Evolutionary conservation across 2,329 filamentous ascomycete species (phyloP), one percentile per base, ranked within the genome.

Genomic region (Elsinoe necatrix): DNA sequence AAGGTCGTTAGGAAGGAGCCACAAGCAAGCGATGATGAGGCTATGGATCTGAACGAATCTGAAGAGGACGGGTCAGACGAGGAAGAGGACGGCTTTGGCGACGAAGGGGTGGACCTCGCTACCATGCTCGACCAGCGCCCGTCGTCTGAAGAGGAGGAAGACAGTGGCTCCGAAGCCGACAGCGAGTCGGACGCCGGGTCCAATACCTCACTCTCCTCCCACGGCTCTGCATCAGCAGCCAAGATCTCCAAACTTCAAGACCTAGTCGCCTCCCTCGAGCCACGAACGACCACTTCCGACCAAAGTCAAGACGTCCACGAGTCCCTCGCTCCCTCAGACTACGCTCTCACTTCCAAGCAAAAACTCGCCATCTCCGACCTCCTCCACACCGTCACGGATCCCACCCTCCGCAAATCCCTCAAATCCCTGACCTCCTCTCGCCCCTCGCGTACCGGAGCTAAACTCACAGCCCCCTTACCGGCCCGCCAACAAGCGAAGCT

Each of bases 401-500:
- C 85, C 1, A 78, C 83, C 48, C 81, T 91, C 65, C 90, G 88
- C 67, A 89, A 85, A 65, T 85, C 88, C 0, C 76, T 93, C 51
- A 93, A 92, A 69, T 78, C 90, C 57, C 78, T 93, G 64, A 79
- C 77, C 60, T 83, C 83, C 64, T 81, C 85, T 61, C 76, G 82
- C 62, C 71, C 70, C 75, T 83, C 74, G 60, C 68, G 71, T 59
- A 75, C 61, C 45, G 78, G 79, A 4, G 74, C 81, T 55, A 95
- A 89, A 70, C 79, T 97, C 3, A 84, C 86, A 27, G 87, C 91
- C 1, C 91, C 92, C 12, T 77, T 96, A 4, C 83, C 89, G 1
- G 90, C 87, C 68, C 81, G 91, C 59, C 87, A 95, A 64, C 92
- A 97, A 70, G 90, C 91, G 67, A 83, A 84, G 51, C 73, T 96